Base-by-base conservation (phyloP, 148 eudicot genomes). In the Vaccinium vitisidaea region DNA sequence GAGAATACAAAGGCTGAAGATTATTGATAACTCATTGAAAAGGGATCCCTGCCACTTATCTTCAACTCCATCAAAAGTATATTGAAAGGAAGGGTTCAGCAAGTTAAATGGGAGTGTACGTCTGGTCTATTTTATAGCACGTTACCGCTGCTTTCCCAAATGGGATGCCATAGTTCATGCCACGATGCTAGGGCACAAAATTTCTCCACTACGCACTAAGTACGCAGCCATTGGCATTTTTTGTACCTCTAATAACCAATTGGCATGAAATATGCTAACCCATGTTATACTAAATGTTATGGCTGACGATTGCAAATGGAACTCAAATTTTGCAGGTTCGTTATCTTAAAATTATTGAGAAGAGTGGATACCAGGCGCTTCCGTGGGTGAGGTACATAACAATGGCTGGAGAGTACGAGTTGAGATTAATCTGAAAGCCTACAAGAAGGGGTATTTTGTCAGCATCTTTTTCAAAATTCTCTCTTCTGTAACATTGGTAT, bases 371-470 rank as follows among this genome's bases (percentile, higher is more conserved):
- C 74, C 74, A 27, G 8, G 74, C 74, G 30, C 74, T 69, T 69
- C 74, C 74, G 8, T 69, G 74, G 74, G 74, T 69, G 74, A 27
- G 74, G 13, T 69, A 69, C 43, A 69, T 69, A 83, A 84, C 90
- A 59, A 90, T 92, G 79, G 79, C 30, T 4, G 86, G 88, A 91
- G 94, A 91, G 52, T 92, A 92, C 75, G 94, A 92, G 82, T 84
- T 92, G 80, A 87, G 94, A 77, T 78, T 91, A 67, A 83, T 88
- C 84, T 92, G 80, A 84, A 89, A 61, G 55, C 83, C 82, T 39
- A n/a, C 15, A 3, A 4, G 10, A 18, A n/a, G 23, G 19, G 18
- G 77, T 48, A 76, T n/a, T 73, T 36, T 16, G 5, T 32, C n/a
- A 1, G 79, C 11, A 43, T 43, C 52, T 75, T 39, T 46, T 19